Conservation (phyloP, 305 asterid genomes). For the Fraxinus floribunda region DNA sequence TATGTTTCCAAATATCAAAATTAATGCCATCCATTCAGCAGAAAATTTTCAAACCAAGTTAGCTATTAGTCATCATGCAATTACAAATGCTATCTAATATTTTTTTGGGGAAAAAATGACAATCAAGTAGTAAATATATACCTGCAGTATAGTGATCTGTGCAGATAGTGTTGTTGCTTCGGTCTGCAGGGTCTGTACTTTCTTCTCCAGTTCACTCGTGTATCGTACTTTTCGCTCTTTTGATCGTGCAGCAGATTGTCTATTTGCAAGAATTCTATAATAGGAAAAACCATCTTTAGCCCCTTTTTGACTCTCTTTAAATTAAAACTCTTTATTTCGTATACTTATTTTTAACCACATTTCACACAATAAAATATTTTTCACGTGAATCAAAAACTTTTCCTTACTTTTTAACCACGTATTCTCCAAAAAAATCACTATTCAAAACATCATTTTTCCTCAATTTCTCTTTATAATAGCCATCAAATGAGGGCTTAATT, state of each 20-base stretch:
- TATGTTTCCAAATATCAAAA: background rate
- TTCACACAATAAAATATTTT: background rate
- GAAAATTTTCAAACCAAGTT: background rate
- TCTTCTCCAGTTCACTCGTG: constrained; percentile 85
- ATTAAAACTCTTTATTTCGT: background rate
- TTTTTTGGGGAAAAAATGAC: background rate
- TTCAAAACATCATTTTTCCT: background rate
- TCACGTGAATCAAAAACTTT: background rate
- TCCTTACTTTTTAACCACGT: background rate
- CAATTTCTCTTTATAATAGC: background rate
- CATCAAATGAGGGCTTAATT: constrained; percentile 2
- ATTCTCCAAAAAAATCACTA: background rate
- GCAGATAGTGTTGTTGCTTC: constrained; percentile 94
- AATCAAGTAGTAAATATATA: constrained; percentile 14
- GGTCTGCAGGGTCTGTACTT: constrained; percentile 86
- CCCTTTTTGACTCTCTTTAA: background rate
- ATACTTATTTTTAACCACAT: too few relatives aligned
- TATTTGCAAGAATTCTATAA: constrained; percentile 87
- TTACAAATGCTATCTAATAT: background rate
- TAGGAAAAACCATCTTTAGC: constrained; percentile 2
- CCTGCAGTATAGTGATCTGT: constrained; percentile 87
- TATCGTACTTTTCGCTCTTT: constrained; percentile 87
- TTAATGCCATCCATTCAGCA: background rate
- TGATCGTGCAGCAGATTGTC: constrained; percentile 96
- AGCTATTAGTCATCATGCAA: background rate